phyloP scores from a whole-genome alignment of 208 protist species.

The Porcisia hertigi region DNA sequence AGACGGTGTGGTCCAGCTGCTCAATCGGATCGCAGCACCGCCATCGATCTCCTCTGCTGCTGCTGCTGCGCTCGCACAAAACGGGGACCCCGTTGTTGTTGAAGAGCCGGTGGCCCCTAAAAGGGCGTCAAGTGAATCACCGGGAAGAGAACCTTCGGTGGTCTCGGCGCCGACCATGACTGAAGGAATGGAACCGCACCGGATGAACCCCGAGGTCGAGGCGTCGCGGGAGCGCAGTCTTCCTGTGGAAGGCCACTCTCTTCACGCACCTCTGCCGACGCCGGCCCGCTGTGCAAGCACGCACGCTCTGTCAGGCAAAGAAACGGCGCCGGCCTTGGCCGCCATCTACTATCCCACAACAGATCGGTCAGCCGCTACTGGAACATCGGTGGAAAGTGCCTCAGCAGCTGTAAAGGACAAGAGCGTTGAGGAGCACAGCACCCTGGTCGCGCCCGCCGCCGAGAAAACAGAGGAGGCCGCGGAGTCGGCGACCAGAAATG shows the following conservation, averaged over 20 bases:
- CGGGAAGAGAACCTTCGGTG: background rate
- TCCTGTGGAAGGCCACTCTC: constrained; percentile 12
- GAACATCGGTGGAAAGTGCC: background rate
- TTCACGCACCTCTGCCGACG: background rate
- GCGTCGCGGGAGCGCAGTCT: constrained; percentile 24
- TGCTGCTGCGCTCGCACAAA: background rate
- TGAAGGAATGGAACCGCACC: background rate
- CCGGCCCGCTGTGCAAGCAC: background rate
- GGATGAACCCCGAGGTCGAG: background rate
- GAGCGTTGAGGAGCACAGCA: background rate
- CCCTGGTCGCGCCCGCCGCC: background rate
- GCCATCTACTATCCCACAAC: background rate
- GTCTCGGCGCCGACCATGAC: background rate
- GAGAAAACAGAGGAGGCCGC: background rate
- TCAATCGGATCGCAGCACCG: constrained; percentile 1
- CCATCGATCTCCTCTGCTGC: background rate
- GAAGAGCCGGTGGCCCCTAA: background rate
- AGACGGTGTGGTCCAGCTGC: constrained; percentile 1
- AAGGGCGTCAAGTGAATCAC: background rate
- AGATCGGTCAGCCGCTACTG: background rate
- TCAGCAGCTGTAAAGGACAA: background rate
- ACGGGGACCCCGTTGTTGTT: background rate
- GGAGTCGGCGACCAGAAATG: background rate
- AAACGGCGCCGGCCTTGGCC: background rate
- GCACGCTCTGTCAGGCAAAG: background rate